Conservation (phyloP, 768 basidiomycete species). For the Pleurotus citrinopileatus region DNA sequence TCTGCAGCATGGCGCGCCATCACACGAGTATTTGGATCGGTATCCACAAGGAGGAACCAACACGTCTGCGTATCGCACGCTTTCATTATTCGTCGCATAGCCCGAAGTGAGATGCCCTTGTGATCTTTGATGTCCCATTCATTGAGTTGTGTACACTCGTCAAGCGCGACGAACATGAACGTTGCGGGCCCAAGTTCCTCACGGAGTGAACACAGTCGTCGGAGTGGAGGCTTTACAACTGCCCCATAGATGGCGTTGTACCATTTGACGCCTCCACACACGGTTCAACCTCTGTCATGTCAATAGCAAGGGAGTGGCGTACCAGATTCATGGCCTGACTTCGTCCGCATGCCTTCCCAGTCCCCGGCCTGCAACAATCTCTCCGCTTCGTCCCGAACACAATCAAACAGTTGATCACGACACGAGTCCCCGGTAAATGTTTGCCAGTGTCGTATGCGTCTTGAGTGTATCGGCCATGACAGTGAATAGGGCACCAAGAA, state of each 20-base stretch:
- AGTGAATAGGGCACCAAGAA: constrained; percentile 8
- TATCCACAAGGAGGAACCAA: constrained; percentile 11
- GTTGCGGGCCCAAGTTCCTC: not conserved
- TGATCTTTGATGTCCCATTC: not conserved
- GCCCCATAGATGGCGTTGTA: not conserved
- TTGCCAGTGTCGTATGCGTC: not conserved
- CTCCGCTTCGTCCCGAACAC: too few relatives aligned
- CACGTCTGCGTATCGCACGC: constrained; percentile 3
- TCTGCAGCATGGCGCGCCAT: too few relatives aligned
- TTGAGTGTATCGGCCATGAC: constrained; percentile 3
- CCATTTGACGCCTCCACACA: not conserved
- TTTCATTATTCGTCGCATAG: constrained; percentile 10
- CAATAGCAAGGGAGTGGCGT: too few relatives aligned
- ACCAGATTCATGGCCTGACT: too few relatives aligned
- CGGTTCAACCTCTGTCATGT: not conserved
- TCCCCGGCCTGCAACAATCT: too few relatives aligned
- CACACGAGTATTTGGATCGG: not conserved
- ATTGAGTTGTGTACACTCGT: constrained; percentile 10
- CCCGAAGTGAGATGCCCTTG: constrained; percentile 3
- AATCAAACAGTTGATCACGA: not conserved
- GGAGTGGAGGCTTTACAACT: not conserved
- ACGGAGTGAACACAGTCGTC: not conserved
- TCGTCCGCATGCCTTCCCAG: too few relatives aligned
- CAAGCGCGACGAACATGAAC: constrained; percentile 3
- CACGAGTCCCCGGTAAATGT: not conserved